A percentile compares a stretch with the other conserved stretches of the same genome.
phyloP scores from a whole-genome alignment of 139 green algal genomes.

The Chlorella ohadii region DNA sequence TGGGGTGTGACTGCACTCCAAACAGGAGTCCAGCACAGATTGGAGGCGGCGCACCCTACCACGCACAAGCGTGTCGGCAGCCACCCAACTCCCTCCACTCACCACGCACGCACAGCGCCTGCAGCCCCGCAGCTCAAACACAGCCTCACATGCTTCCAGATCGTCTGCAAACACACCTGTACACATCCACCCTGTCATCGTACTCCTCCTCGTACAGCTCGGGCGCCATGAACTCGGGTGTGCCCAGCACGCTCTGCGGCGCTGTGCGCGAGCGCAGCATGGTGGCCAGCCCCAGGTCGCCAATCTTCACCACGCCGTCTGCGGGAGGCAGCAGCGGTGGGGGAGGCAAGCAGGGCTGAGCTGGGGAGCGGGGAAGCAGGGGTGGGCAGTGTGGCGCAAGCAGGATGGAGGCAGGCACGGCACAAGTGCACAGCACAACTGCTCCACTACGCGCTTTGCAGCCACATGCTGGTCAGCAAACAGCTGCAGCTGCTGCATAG shows the following conservation, averaged over 20 bases:
- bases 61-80: neutral
- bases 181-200: constrained; percentile 98
- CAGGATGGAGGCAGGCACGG: too few relatives aligned
- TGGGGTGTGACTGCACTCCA: too few relatives aligned
- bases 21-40: too few relatives aligned
- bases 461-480: too few relatives aligned
- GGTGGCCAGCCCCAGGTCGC: constrained; percentile 96
- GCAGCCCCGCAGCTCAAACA: neutral
- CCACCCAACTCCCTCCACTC: too few relatives aligned
- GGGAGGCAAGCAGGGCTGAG: too few relatives aligned
- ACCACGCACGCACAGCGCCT: neutral
- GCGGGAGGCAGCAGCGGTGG: neutral
- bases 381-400: neutral
- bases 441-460: too few relatives aligned
- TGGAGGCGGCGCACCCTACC: too few relatives aligned
- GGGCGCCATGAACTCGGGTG: constrained; percentile 98
- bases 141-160: neutral
- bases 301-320: constrained; percentile 98
- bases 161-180: constrained; percentile 34
- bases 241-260: constrained; percentile 93
- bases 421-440: too few relatives aligned
- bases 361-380: too few relatives aligned
- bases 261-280: constrained; percentile 88
- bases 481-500: too few relatives aligned
- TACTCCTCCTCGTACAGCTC: constrained; percentile 99